Conservation (phyloP, 169 alveolate species). For the Besnoitia besnoiti region DNA sequence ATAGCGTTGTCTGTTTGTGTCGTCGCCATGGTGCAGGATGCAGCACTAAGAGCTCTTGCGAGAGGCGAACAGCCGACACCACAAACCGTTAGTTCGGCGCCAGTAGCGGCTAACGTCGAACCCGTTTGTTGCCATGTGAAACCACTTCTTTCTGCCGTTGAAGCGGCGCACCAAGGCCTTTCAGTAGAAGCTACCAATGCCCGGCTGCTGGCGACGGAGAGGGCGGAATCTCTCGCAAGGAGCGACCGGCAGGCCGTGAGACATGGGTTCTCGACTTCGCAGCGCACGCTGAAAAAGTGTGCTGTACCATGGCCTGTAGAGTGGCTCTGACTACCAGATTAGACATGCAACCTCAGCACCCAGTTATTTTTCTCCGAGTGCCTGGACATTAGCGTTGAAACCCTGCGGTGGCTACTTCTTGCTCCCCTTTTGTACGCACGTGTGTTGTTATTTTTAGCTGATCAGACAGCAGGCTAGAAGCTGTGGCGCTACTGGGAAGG, state of each 20-base stretch:
- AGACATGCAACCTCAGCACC: not conserved
- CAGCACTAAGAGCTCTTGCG: constrained; percentile 14
- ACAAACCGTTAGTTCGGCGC: not conserved
- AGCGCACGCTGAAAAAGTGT: too few relatives aligned
- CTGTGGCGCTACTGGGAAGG: not conserved
- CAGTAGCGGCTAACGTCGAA: not conserved
- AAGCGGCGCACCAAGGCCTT: not conserved
- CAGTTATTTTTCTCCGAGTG: too few relatives aligned
- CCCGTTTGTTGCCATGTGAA: not conserved
- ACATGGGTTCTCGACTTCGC: too few relatives aligned
- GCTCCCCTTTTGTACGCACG: not conserved
- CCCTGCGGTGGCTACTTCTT: not conserved
- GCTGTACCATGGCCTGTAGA: too few relatives aligned
- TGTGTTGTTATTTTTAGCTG: not conserved
- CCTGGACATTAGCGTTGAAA: too few relatives aligned
- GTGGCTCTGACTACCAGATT: not conserved
- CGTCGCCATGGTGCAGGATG: not conserved
- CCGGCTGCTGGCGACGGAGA: constrained; percentile 4
- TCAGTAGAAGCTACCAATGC: constrained; percentile 23
- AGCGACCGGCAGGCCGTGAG: not conserved
- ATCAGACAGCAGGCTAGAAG: not conserved
- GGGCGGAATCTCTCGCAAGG: not conserved
- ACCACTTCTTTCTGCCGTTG: not conserved
- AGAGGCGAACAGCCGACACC: not conserved
- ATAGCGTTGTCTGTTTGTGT: not conserved